Conservation (phyloP, 1,284 basidiomycete species). For the Fomitopsis pinicola region DNA sequence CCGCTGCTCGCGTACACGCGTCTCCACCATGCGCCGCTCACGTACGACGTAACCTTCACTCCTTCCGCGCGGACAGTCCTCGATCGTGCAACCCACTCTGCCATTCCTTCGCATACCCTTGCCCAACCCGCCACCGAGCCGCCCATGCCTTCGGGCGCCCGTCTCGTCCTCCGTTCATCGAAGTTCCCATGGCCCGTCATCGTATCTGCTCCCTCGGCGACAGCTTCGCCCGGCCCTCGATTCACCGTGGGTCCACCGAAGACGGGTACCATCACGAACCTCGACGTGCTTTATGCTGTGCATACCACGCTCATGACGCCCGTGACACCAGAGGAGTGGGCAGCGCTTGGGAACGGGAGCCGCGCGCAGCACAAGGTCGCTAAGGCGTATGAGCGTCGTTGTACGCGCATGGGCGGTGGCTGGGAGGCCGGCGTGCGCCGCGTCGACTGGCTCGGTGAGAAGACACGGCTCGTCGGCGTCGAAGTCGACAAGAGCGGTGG, state of each 20-base stretch:
- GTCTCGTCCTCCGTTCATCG: slow-evolving; percentile 52
- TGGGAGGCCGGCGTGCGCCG: slow-evolving; percentile 66
- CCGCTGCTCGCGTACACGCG: slow-evolving; percentile 54
- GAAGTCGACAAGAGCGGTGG: slow-evolving; percentile 49
- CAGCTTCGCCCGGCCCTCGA: slow-evolving; percentile 21
- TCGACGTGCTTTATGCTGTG: slow-evolving; percentile 59
- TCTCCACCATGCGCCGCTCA: slow-evolving; percentile 51
- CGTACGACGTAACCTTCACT: slow-evolving; percentile 54
- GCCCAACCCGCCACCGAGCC: slow-evolving; percentile 64
- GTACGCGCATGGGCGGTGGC: slow-evolving; percentile 54
- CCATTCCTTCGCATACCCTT: slow-evolving; percentile 55
- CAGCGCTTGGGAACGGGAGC: slow-evolving; percentile 49
- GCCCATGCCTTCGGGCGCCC: slow-evolving; percentile 37
- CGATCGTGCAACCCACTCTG: slow-evolving; percentile 46
- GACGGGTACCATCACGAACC: slow-evolving; percentile 44
- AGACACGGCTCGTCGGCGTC: slow-evolving; percentile 56
- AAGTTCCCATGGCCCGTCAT: slow-evolving; percentile 61
- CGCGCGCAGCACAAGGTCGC: slow-evolving; percentile 50
- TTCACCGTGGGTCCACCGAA: slow-evolving; percentile 30
- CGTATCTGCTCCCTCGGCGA: slow-evolving; percentile 32
- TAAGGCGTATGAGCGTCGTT: slow-evolving; percentile 59
- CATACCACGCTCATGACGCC: slow-evolving; percentile 51
- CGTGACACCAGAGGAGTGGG: slow-evolving; percentile 65
- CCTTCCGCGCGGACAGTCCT: slow-evolving; percentile 56
- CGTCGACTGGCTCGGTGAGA: slow-evolving; percentile 61